Evolutionary conservation across 768 basidiomycete species (phyloP).

Genomic region (Termitomyces titanicus): DNA sequence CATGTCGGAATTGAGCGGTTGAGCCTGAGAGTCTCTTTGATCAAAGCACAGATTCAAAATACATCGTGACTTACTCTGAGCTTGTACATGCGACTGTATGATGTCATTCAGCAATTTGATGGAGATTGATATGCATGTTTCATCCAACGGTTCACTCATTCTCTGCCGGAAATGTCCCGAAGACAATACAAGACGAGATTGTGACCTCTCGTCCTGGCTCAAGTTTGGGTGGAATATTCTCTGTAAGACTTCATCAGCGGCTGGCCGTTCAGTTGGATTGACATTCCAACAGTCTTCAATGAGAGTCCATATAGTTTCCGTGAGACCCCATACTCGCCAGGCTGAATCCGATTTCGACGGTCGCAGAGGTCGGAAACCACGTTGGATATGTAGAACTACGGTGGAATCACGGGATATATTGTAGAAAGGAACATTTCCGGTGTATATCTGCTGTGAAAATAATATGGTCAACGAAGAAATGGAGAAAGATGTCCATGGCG

Average conservation of each 20-base stretch:
- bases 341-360: not conserved
- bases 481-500: not conserved
- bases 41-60: too few species aligned
- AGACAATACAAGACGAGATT: not conserved
- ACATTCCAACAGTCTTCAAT: slow-evolving; percentile 1
- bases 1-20: too few species aligned
- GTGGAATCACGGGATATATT: not conserved
- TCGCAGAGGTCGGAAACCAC: not conserved
- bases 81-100: not conserved
- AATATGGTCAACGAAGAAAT: not conserved
- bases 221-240: not conserved
- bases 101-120: not conserved
- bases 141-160: not conserved
- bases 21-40: too few species aligned
- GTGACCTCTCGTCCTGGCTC: not conserved
- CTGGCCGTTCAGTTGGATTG: not conserved
- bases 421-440: not conserved
- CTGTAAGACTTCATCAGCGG: not conserved
- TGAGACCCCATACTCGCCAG: not conserved
- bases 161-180: not conserved
- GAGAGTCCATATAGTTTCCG: not conserved
- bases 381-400: not conserved
- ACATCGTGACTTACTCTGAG: not conserved
- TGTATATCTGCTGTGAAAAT: not conserved
- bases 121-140: not conserved